Evolutionary conservation across 495 filamentous ascomycete genomes (phyloP).

Genomic region (Hypoxylon trugodes): DNA sequence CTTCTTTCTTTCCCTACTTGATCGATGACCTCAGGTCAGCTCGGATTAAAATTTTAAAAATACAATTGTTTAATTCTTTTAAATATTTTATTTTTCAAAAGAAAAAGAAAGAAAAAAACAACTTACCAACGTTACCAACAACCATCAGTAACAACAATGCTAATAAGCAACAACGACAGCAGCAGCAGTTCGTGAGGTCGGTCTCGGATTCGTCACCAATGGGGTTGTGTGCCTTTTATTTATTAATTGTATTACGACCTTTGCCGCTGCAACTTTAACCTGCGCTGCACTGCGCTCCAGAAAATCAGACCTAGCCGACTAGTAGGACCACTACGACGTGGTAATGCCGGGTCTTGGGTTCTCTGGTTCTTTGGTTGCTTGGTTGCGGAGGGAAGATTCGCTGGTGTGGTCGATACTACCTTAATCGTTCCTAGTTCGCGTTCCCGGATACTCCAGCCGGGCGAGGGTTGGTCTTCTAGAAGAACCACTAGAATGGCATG

Average conservation of each 20-base stretch:
- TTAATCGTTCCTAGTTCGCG: slow-evolving; percentile 33
- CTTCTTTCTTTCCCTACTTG: not conserved
- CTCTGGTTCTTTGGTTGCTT: slow-evolving; percentile 13
- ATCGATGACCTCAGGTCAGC: not conserved
- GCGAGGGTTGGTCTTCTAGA: slow-evolving; percentile 39
- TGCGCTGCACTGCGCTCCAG: too few relatives aligned
- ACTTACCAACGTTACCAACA: too few relatives aligned
- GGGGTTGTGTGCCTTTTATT: slow-evolving; percentile 37
- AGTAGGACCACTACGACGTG: slow-evolving; percentile 32
- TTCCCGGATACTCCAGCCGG: slow-evolving; percentile 37
- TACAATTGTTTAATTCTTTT: too few relatives aligned
- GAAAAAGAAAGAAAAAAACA: not conserved
- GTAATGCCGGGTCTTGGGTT: slow-evolving; percentile 34
- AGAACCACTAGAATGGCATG: slow-evolving; percentile 42
- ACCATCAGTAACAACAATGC: not conserved
- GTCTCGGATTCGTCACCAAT: slow-evolving; percentile 32
- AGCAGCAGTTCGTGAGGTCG: slow-evolving; percentile 21
- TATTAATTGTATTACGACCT: slow-evolving; percentile 34
- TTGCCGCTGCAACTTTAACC: too few relatives aligned
- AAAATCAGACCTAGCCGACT: slow-evolving; percentile 19
- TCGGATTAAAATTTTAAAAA: slow-evolving; percentile 15
- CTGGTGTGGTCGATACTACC: slow-evolving; percentile 27
- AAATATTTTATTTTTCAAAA: too few relatives aligned
- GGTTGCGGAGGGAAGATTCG: slow-evolving; percentile 38
- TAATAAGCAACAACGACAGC: not conserved